A percentile compares a stretch with the other conserved stretches of the same genome.
Evolutionary conservation across 176 grass and related monocot genomes (phyloP).

Genomic region (Eremochloa ophiuroides): DNA sequence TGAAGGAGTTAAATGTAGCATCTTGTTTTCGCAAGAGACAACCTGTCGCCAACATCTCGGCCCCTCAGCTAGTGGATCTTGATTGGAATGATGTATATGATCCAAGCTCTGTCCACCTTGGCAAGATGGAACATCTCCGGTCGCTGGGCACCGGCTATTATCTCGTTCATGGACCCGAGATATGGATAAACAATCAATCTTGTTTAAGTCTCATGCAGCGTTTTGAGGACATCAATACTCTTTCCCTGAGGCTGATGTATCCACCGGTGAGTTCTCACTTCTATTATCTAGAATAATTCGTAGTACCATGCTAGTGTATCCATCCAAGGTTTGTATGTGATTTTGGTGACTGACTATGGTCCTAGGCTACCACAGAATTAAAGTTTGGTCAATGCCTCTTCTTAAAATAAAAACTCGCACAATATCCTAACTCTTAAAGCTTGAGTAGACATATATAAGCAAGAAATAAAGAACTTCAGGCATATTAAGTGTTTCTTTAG

Average conservation of each 20-base stretch:
- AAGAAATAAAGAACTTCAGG: not conserved
- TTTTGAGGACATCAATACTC: not conserved
- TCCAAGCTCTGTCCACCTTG: not conserved
- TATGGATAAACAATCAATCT: not conserved
- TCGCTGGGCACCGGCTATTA: not conserved
- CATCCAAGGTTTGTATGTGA: no score
- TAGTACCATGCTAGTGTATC: no score
- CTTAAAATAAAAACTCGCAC: no score
- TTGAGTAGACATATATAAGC: not conserved
- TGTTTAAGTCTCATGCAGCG: not conserved
- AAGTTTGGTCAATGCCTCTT: no score
- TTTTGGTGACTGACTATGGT: not conserved
- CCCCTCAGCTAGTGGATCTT: no score
- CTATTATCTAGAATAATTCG: not conserved
- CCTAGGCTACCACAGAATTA: no score
- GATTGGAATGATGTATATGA: not conserved
- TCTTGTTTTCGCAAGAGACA: no score
- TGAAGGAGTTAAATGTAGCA: no score
- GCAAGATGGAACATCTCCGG: not conserved
- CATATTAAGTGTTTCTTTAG: not conserved
- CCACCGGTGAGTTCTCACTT: not conserved
- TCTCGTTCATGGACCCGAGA: not conserved
- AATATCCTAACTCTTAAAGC: not conserved
- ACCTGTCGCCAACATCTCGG: no score
- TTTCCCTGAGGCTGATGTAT: not conserved